These are phyloP conservation scores for Globisporangium middletonii DNA, from an alignment of 352 stramenopile species.

Conservation along the genomic window DNA sequence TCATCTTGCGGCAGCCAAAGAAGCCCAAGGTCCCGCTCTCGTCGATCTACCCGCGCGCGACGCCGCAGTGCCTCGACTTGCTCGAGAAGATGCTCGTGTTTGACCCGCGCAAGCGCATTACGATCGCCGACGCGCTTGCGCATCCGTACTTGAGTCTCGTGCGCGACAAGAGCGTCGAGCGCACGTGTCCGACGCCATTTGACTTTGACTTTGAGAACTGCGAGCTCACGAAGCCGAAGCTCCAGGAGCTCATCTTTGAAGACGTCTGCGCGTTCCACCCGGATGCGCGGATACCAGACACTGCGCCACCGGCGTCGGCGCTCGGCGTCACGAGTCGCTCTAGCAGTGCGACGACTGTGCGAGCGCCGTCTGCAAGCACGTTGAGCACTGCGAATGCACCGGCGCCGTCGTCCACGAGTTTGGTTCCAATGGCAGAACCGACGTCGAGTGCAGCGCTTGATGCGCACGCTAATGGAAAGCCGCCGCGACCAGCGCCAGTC, in stretches of 20 bases:
- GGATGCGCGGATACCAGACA: slow-evolving; percentile 54
- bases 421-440: slow-evolving; percentile 16
- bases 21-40: slow-evolving; percentile 79
- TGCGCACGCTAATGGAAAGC: slow-evolving; percentile 9
- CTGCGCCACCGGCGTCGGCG: slow-evolving; percentile 4
- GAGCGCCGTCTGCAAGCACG: slow-evolving; percentile 15
- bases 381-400: slow-evolving; percentile 1
- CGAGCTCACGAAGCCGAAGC: slow-evolving; percentile 86
- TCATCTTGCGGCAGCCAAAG: slow-evolving; percentile 84
- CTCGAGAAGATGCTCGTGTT: slow-evolving; percentile 93
- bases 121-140: slow-evolving; percentile 66
- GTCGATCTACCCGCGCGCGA: slow-evolving; percentile 83
- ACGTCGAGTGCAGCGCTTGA: slow-evolving; percentile 5
- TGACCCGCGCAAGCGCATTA: slow-evolving; percentile 85
- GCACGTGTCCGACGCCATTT: slow-evolving; percentile 72
- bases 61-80: slow-evolving; percentile 80
- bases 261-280: slow-evolving; percentile 88
- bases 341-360: slow-evolving; percentile 9
- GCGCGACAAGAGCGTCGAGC: slow-evolving; percentile 65
- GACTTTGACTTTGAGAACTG: slow-evolving; percentile 87
- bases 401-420: slow-evolving; percentile 1
- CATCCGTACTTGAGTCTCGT: slow-evolving; percentile 79
- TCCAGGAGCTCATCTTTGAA: slow-evolving; percentile 90
- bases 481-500: slow-evolving; percentile 27
- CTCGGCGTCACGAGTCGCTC: slow-evolving; percentile 8